Evolutionary conservation across 495 filamentous ascomycete species (phyloP).

Genomic region (Penicillium cinerascens): DNA sequence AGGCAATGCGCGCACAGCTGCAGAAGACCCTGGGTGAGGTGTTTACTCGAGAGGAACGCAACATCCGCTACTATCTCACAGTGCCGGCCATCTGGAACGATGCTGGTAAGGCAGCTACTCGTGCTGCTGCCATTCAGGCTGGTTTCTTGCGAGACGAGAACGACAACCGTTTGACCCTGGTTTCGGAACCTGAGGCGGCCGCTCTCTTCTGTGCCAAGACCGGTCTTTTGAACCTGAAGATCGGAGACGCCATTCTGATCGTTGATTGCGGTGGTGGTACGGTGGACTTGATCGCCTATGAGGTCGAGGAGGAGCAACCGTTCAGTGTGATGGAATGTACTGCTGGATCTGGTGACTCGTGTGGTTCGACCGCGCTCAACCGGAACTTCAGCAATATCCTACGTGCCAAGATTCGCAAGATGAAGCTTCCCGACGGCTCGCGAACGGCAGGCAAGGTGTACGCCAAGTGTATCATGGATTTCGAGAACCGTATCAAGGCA

Average conservation of each 20-base stretch:
- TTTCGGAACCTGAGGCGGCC: constrained; percentile 75
- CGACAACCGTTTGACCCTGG: constrained; percentile 68
- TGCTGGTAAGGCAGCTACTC: constrained; percentile 73
- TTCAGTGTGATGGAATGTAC: constrained; percentile 78
- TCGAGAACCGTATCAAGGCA: constrained; percentile 79
- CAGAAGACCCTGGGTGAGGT: constrained; percentile 75
- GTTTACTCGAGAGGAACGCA: constrained; percentile 73
- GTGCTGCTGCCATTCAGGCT: constrained; percentile 72
- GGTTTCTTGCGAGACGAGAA: constrained; percentile 75
- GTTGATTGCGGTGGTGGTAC: constrained; percentile 80
- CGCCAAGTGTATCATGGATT: constrained; percentile 82
- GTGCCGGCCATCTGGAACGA: constrained; percentile 82
- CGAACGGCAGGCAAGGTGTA: constrained; percentile 74
- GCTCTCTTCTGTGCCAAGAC: constrained; percentile 79
- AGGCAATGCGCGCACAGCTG: constrained; percentile 71
- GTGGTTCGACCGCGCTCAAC: constrained; percentile 75
- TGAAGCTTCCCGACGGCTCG: constrained; percentile 78
- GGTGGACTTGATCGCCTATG: constrained; percentile 77
- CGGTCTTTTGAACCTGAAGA: constrained; percentile 69
- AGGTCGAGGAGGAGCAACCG: constrained; percentile 74
- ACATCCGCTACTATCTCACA: constrained; percentile 73
- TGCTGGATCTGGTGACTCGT: constrained; percentile 74
- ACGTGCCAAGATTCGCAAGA: constrained; percentile 76
- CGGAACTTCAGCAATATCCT: constrained; percentile 78
- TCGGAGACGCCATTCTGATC: constrained; percentile 72